Conservation (phyloP, 345 rosid genomes). For the Citrus glauca region DNA sequence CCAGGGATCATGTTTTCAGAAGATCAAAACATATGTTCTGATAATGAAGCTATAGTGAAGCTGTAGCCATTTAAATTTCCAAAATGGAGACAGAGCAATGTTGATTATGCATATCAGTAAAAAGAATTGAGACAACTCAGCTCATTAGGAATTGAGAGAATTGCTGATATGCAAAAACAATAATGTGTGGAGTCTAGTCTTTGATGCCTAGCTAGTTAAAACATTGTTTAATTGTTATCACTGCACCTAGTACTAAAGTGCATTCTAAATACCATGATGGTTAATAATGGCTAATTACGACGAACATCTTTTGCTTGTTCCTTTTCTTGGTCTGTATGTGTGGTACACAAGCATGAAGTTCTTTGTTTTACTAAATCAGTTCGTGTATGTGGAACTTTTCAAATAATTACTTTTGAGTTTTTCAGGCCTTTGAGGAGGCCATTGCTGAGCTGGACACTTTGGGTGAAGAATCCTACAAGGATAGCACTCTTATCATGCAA, state of each 20-base stretch:
- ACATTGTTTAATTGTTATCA: background rate
- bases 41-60: background rate
- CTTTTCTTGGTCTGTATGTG: background rate
- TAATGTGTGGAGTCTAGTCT: background rate
- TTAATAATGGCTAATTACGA: background rate
- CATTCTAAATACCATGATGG: background rate
- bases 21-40: no score
- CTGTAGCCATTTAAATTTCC: background rate
- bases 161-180: background rate
- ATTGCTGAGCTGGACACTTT: slow-evolving; percentile 65
- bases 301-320: background rate
- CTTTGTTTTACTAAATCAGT: background rate
- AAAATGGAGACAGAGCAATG: background rate
- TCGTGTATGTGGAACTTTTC: background rate
- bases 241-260: background rate
- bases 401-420: background rate
- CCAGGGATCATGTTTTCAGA: background rate
- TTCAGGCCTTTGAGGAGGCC: slow-evolving; percentile 67
- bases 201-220: background rate
- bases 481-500: slow-evolving; percentile 67
- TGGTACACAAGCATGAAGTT: background rate
- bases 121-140: background rate
- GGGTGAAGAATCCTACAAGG: slow-evolving; percentile 66
- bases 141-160: background rate
- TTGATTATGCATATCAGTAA: background rate